These are phyloP conservation scores for Astragalus glycyphyllos DNA, from an alignment of 306 rosid genomes.

Conservation along the genomic window DNA sequence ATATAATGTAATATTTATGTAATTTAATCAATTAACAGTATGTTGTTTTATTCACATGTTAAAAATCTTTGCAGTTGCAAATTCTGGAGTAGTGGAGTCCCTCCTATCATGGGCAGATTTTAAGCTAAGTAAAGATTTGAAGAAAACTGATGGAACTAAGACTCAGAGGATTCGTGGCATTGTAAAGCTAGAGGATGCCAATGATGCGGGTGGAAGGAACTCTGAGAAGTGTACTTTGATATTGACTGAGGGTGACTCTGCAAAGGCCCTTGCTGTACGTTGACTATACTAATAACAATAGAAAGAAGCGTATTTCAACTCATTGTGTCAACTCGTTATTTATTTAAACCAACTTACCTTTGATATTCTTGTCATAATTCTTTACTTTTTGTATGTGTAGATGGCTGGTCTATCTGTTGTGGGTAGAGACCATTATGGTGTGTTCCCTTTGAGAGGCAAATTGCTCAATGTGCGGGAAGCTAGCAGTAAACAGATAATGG, in stretches of 20 bases:
- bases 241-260: conserved; percentile 97
- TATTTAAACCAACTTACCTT: not conserved
- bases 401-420: conserved; percentile 98
- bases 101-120: conserved; percentile 96
- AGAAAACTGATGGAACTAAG: conserved; percentile 93
- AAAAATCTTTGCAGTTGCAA: conserved; percentile 60
- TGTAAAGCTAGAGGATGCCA: conserved; percentile 90
- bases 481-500: conserved; percentile 73
- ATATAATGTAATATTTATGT: not conserved
- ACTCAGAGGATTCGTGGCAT: conserved; percentile 84
- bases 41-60: not conserved
- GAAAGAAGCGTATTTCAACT: not conserved
- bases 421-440: conserved; percentile 92
- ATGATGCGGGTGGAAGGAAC: conserved; percentile 85
- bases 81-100: conserved; percentile 86
- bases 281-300: not conserved
- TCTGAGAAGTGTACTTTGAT: conserved; percentile 92
- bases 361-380: no score
- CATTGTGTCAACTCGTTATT: not conserved
- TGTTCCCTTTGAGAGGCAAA: conserved; percentile 92
- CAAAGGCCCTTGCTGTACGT: conserved; percentile 97
- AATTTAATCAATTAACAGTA: not conserved
- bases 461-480: conserved; percentile 97
- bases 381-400: conserved; percentile 44
- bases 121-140: conserved; percentile 85